These are phyloP conservation scores for Phytopythium helicoides DNA, from an alignment of 352 stramenopile genomes.

Conservation along the genomic window DNA sequence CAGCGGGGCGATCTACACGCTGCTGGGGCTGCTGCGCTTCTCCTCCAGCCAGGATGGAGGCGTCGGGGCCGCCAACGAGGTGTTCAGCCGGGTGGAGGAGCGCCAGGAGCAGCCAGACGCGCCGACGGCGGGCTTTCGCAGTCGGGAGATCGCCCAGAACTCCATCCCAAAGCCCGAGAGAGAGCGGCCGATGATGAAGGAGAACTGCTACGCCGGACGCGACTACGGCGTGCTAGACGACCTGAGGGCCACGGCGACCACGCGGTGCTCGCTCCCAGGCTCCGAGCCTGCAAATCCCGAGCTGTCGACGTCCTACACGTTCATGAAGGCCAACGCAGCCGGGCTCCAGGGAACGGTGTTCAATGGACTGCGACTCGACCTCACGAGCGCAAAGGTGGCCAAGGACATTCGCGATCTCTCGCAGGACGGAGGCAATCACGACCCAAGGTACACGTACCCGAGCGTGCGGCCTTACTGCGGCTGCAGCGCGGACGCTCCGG, in stretches of 20 bases:
- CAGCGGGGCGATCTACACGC: background rate
- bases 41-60: background rate
- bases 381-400: too few relatives aligned
- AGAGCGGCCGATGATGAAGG: background rate
- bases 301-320: too few relatives aligned
- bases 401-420: too few relatives aligned
- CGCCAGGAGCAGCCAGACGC: background rate
- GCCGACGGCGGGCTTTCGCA: background rate
- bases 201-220: constrained; percentile 5
- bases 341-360: too few relatives aligned
- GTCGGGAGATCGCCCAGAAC: background rate
- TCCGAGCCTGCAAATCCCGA: too few relatives aligned
- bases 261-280: background rate
- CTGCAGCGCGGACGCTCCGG: too few relatives aligned
- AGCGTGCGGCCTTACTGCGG: too few relatives aligned
- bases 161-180: too few relatives aligned
- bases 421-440: background rate
- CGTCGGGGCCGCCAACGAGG: background rate
- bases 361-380: too few relatives aligned
- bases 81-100: too few relatives aligned
- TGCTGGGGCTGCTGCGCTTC: background rate
- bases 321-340: too few relatives aligned
- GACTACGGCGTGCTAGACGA: constrained; percentile 4
- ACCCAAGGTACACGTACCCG: background rate
- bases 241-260: background rate